Evolutionary conservation across 2,329 filamentous ascomycete species (phyloP), one percentile per base, ranked within the genome.

Genomic region (Fusarium illudens): DNA sequence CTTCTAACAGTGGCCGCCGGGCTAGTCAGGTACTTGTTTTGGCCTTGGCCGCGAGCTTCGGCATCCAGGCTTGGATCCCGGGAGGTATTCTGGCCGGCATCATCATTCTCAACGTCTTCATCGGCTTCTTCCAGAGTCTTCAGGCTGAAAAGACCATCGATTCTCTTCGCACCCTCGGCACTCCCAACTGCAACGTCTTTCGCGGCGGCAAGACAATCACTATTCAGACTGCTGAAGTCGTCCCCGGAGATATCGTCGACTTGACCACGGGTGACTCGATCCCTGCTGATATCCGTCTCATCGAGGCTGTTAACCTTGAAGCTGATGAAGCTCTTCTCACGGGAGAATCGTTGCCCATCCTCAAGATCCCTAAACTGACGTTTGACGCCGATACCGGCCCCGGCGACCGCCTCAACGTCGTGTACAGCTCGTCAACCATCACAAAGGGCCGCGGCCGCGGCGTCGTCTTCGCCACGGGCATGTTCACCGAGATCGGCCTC

Each of bases 281-380:
- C 13, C 86, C 86, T 10, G 86, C 86, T 9, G 86, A 89, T 71
- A 76, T 88, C 15, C 80, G 85, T 55, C 69, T 83, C 4, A 67
- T 87, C 62, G 83, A 87, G 58, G 83, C 80, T 29, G 84, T 89
- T 78, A 90, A 91, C 73, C 82, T 89, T 32, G 87, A 88, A 61
- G 88, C 86, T 59, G 89, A 92, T 61, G 86, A 89, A 73, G 85
- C 86, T 8, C 79, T 87, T 39, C 82, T 89, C 27, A 89, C 87
- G 20, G 87, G 87, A 53, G 87, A 89, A 76, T 87, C 86, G 13
- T 78, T 87, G 3, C 86, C 87, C 20, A 84, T 86, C 3, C 78
- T 78, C 70, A 84, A 89, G 76, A 75, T 82, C 58, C 75, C 82
- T 3, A 75, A 80, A 10, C 74, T 77, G 30, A 79, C 82, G 27